phyloP scores from a whole-genome alignment of 208 protist genomes.

The Leishmania braziliensis region DNA sequence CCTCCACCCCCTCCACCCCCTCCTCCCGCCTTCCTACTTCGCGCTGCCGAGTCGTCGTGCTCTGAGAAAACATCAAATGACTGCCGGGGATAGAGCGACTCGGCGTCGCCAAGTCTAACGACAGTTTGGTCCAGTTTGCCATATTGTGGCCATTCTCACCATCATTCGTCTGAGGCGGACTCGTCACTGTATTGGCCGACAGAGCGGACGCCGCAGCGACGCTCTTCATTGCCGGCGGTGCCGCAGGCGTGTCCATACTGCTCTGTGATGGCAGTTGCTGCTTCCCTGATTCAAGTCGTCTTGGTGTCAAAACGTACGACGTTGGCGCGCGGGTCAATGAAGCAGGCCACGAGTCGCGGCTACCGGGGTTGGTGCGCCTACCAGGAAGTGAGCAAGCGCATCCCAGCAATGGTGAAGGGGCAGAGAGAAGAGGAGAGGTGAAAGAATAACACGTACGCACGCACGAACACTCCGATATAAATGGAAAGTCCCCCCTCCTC shows the following conservation, averaged over 20 bases:
- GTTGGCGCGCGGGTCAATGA: background rate
- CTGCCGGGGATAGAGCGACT: conserved; percentile 33
- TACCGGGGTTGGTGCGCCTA: background rate
- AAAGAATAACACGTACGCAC: background rate
- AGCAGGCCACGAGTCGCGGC: background rate
- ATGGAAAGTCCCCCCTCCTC: too few relatives aligned
- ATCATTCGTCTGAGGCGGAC: background rate
- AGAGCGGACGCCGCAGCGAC: background rate
- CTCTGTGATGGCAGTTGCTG: background rate
- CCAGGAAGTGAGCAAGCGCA: background rate
- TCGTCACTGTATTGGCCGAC: background rate
- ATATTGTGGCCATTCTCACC: background rate
- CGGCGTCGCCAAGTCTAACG: background rate
- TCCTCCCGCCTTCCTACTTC: background rate
- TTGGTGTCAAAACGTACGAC: background rate
- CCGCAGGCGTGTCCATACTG: background rate
- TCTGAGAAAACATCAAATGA: conserved; percentile 28
- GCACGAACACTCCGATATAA: background rate
- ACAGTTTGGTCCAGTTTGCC: background rate
- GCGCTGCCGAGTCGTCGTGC: background rate
- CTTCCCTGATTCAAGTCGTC: background rate
- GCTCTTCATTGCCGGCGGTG: background rate
- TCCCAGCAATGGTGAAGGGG: background rate
- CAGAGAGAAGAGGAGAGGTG: background rate
- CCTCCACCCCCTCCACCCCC: too few relatives aligned